A percentile compares a stretch with the other conserved stretches of the same genome.
phyloP scores from a whole-genome alignment of 352 stramenopile species.

The Blastocystis sp. region DNA sequence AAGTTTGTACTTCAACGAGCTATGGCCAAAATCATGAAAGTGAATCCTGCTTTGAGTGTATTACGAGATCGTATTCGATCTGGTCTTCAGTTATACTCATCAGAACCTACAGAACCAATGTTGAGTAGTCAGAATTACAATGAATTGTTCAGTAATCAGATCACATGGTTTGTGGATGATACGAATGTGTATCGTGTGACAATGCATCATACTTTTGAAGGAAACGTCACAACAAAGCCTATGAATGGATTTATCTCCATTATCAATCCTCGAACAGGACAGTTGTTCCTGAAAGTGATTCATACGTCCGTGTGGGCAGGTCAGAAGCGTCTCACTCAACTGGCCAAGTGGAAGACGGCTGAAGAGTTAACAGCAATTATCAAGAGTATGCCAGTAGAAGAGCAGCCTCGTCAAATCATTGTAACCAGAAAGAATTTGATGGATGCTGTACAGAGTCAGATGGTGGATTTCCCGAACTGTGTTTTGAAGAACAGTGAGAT shows the following conservation, averaged over 20 bases:
- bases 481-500: slow-evolving; percentile 97
- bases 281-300: slow-evolving; percentile 99
- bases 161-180: slow-evolving; percentile 99
- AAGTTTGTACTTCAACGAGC: slow-evolving; percentile 98
- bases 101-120: slow-evolving; percentile 97
- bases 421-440: slow-evolving; percentile 98
- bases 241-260: slow-evolving; percentile 99
- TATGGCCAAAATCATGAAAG: slow-evolving; percentile 99
- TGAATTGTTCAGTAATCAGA: slow-evolving; percentile 98
- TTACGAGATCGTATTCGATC: slow-evolving; percentile 97
- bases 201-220: slow-evolving; percentile 98
- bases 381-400: slow-evolving; percentile 93
- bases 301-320: slow-evolving; percentile 98
- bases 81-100: slow-evolving; percentile 97
- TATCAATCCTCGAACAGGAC: slow-evolving; percentile 96
- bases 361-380: slow-evolving; percentile 98
- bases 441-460: slow-evolving; percentile 93
- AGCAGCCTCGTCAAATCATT: slow-evolving; percentile 99
- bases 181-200: slow-evolving; percentile 97
- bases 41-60: slow-evolving; percentile 97
- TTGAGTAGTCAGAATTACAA: slow-evolving; percentile 98
- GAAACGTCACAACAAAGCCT: slow-evolving; percentile 97
- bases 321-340: slow-evolving; percentile 95
- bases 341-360: slow-evolving; percentile 99
- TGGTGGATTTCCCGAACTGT: slow-evolving; percentile 99